Evolutionary conservation across 768 basidiomycete species (phyloP), one percentile per base, ranked within the genome.

Genomic region (Termitomyces sp.): DNA sequence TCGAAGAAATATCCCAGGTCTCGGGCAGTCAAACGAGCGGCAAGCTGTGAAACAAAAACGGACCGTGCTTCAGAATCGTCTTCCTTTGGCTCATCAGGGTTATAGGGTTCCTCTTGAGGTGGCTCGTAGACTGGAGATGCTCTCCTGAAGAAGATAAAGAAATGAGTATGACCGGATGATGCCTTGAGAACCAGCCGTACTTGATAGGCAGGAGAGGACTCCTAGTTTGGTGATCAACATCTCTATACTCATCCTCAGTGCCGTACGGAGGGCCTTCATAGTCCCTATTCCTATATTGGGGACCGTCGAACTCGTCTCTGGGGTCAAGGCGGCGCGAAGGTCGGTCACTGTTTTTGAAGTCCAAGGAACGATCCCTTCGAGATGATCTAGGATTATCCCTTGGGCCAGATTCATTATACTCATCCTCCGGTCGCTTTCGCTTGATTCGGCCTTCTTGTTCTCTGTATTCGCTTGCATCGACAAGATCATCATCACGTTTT

Each of bases 1-100:
- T 98, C 96, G 69, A 99, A 98, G 79, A 99, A 99, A 75, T 94
- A 92, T 63, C 95, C 95, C 74, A 99, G 79, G 77, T 99, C 97
- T 70, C 94, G 86, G 66, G 95, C 94, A 58, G 95, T 98, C 70
- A 98, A 85, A 68, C 94, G 88, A 60, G 94, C 94, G 66, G 97
- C 93, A 70, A 99, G 87, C 76, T 98, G 97, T 66, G 95, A 96
- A 70, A 97, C 94, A 75, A 98, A 98, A 64, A 98, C 93, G 66
- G 97, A 98, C 72, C 97, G 90, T 68, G 92, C 89, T 85, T 98
- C 97, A 56, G 93, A 94, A 69, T 98, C 96, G 70, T 98, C 94
- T 72, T 94, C 92, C 66, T 88, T 89, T 7, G 89, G 88, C 62
- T 98, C 94, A 64, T 96, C 92, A 32, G 87, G 86, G 62, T 88